Percentiles rank a stretch among this genome's conserved stretches.
Evolutionary conservation across 2,329 filamentous ascomycete genomes (phyloP).

Genomic region (Huntiella abstrusa): DNA sequence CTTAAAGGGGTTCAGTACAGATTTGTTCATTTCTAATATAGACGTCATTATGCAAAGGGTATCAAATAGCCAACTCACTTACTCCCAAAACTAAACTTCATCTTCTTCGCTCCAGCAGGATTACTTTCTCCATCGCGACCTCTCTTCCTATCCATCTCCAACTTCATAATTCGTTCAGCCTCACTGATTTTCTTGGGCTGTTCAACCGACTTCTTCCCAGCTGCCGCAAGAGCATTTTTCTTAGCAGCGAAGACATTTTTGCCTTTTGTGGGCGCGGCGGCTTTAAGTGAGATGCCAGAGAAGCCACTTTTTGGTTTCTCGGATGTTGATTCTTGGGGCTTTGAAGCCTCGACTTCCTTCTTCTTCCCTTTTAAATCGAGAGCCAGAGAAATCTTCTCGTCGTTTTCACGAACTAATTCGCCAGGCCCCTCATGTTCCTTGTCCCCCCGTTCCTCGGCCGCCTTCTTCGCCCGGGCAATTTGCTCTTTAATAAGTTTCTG

Average conservation of each 20-base stretch:
- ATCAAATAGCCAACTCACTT: constrained; percentile 3
- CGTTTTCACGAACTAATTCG: constrained; percentile 41
- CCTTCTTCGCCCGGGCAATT: constrained; percentile 53
- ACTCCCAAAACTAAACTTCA: constrained; percentile 11
- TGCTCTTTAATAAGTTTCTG: constrained; percentile 68
- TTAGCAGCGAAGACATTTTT: constrained; percentile 50
- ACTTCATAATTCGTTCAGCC: constrained; percentile 74
- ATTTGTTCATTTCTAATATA: not conserved
- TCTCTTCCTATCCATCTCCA: constrained; percentile 56
- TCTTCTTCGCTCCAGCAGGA: constrained; percentile 24
- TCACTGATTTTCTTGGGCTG: constrained; percentile 73
- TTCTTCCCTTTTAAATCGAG: constrained; percentile 33
- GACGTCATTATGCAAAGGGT: not conserved
- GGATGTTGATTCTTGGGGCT: not conserved
- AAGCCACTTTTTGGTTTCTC: constrained; percentile 22
- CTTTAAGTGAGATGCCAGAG: constrained; percentile 41
- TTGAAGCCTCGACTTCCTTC: constrained; percentile 10
- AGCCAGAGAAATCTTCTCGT: constrained; percentile 57
- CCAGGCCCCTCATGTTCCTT: constrained; percentile 22
- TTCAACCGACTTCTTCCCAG: constrained; percentile 34
- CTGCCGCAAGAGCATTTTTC: constrained; percentile 11
- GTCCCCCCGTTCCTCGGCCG: constrained; percentile 28
- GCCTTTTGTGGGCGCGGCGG: constrained; percentile 33
- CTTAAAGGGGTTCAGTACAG: constrained; percentile 16
- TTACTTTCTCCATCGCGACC: constrained; percentile 29